Base-by-base conservation (phyloP, 2,329 filamentous ascomycete species). In the Aspergillus floridensis region DNA sequence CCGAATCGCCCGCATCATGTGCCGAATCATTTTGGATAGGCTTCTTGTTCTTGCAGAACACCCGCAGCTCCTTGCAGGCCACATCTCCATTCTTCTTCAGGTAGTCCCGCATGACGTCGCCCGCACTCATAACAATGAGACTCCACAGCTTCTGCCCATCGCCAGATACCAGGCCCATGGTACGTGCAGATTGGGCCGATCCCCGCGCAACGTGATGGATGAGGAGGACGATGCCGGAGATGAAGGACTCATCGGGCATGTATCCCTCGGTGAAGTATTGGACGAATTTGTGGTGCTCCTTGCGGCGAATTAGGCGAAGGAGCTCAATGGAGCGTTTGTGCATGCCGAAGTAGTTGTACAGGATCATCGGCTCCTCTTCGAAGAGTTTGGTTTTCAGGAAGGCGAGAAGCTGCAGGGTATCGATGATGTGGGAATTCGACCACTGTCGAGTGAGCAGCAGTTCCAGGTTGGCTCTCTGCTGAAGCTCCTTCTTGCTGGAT, bases 291-390 rank as follows among this genome's bases (percentile, higher is more conserved):
- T 65, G 61, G 59, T 71, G 65, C 56, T 71, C 67, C 35, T 70
- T 72, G 2, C 49, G 63, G 49, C 49, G 31, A 56, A 72, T 71
- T 5, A 64, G 57, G 51, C 68, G 63, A 1, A 71, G 63, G 16
- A 72, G 35, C 49, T 72, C 66, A 3, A 72, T 6, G 26, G 60
- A 67, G 58, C 66, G 68, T 54, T 66, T 68, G 44, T 72, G 67
- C 68, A 72, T 71, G 53, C 66, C 68, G 41, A 72, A 70, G 57
- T 72, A 72, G 58, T 72, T 71, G 59, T 56, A 72, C 21, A 68
- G 10, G 4, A 72, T 54, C 1, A 67, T 2, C 19, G 70, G 69
- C 63, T 72, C 68, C 48, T 70, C 70, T 62, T 71, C 66, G 41
- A 59, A 65, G 8, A 72, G 57, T 29, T 59, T 67, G 31, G 19